Base-by-base conservation (phyloP, 1,284 basidiomycete species). In the Taiwanofungus camphoratus region DNA sequence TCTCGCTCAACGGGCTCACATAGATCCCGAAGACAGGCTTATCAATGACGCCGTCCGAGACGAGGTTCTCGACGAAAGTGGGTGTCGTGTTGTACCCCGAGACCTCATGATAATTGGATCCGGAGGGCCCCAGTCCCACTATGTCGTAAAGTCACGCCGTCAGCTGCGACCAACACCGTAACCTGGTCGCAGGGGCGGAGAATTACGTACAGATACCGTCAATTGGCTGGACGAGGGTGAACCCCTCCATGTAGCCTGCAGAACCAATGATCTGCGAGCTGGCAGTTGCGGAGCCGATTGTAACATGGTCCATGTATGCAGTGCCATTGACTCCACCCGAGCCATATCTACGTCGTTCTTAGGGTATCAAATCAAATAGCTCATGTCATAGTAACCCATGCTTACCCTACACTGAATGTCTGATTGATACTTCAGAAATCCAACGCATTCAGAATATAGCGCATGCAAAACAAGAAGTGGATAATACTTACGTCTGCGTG, bases 61-160 rank as follows among this genome's bases (percentile, higher is more conserved):
- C 31, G n/a, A 51, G 37, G 24, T 30, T 51, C 26, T 51, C 42
- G 20, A 51, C 31, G 35, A 51, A 51, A 3, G 45, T 51, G 11
- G 39, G 35, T 3, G 49, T 51, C 3, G 35, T 39, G 36, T 42
- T 45, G 40, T 41, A 30, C 9, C 42, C 45, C 4, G 42, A 46
- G 8, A 50, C 45, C 27, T 44, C 23, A 12, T 29, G 27, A 12
- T 32, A 21, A 15, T 50, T 50, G 12, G 49, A 50, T 15, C 42
- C 42, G 6, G 42, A 30, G 11, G 45, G 45, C 15, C 44, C 44
- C n/a, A 50, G 39, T n/a, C 48, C 48, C 13, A 50, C 48, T 50
- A 33, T 16, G 21, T 9, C 18, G n/a, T 21, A 15, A 19, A 9
- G 30, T 30, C 12, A 36, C 7, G 7, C 16, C 8, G 23, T 15